Evolutionary conservation across 805 yeast genomes (phyloP).

Genomic region (Saccharomycopsis selenospora): DNA sequence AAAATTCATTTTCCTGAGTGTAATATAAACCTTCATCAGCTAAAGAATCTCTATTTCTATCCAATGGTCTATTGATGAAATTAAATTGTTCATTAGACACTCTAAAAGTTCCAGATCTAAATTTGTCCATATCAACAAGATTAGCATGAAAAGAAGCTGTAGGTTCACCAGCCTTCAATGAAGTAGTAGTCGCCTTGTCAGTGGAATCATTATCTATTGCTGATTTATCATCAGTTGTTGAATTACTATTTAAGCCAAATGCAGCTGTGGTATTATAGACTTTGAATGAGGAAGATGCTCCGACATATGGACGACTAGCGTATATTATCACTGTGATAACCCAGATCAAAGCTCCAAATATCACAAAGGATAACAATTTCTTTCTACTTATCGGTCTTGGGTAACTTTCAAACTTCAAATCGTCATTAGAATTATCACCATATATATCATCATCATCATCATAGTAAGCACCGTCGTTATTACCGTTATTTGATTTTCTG

Average conservation of each 20-base stretch:
- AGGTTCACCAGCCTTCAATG: neutral
- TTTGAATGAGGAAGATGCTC: conserved; percentile 20
- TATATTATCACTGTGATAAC: conserved; percentile 23
- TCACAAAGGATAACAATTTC: conserved; percentile 5
- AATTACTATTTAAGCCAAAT: conserved; percentile 3
- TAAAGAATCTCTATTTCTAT: neutral
- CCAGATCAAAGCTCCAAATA: conserved; percentile 26
- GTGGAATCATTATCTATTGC: neutral
- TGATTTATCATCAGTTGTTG: neutral
- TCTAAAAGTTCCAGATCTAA: neutral
- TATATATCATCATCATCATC: conserved; percentile 3
- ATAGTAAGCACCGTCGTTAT: conserved; percentile 8
- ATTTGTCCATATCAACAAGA: neutral
- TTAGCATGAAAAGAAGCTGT: neutral
- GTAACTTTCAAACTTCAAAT: conserved; percentile 3
- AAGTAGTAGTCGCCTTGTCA: neutral
- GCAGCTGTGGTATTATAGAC: conserved; percentile 15
- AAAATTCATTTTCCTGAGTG: conserved; percentile 20
- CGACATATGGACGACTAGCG: conserved; percentile 21
- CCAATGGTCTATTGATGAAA: neutral
- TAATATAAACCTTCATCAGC: conserved; percentile 41
- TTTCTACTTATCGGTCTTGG: conserved; percentile 16
- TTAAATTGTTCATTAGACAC: neutral
- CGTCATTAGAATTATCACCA: neutral
- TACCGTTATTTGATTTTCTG: conserved; percentile 21